Evolutionary conservation across 1,284 basidiomycete species (phyloP).

Genomic region (Ganoderma leucocontextum): DNA sequence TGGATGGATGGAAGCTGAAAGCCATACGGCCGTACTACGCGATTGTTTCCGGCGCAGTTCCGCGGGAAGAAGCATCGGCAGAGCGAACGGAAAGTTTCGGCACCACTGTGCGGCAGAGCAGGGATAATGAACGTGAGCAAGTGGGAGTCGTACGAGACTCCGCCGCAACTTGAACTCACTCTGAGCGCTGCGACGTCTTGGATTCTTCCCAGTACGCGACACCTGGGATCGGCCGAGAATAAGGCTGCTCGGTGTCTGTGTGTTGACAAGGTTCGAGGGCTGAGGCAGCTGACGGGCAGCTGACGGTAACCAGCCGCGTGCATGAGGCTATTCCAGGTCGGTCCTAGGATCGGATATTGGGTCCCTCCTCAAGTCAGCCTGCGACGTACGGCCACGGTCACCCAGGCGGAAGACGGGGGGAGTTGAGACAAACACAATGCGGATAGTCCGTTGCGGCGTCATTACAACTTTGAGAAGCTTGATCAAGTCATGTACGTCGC

Average conservation of each 20-base stretch:
- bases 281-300: background rate
- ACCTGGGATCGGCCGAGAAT: background rate
- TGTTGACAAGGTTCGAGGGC: slow-evolving; percentile 1
- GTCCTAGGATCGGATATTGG: background rate
- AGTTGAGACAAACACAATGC: background rate
- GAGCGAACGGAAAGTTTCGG: background rate
- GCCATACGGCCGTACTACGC: background rate
- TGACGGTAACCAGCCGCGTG: background rate
- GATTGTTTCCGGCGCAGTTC: background rate
- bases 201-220: background rate
- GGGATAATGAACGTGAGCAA: slow-evolving; percentile 4
- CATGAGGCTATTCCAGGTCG: background rate
- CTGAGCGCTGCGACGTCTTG: background rate
- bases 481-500: no score
- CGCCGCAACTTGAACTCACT: background rate
- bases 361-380: background rate
- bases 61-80: background rate
- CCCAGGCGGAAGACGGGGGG: background rate
- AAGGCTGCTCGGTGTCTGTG: background rate
- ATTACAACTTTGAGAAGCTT: no score
- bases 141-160: background rate
- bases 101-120: background rate
- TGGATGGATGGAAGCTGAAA: background rate
- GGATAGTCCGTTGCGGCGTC: no score
- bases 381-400: background rate